Evolutionary conservation across 2,329 filamentous ascomycete species (phyloP), one percentile per base, ranked within the genome.

Genomic region (Phaeosphaeria sp.): DNA sequence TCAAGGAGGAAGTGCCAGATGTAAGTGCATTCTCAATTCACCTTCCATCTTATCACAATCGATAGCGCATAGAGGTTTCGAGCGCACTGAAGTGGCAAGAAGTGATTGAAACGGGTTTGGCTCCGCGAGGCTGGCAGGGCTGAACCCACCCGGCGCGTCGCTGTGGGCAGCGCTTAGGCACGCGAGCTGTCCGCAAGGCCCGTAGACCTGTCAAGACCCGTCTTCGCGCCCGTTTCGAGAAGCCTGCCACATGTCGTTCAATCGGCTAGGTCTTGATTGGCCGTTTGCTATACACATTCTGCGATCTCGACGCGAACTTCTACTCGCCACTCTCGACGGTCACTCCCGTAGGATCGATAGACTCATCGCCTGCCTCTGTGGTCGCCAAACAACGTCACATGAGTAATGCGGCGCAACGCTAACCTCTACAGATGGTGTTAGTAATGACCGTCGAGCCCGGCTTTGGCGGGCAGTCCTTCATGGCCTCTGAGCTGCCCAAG

Each of bases 391-490:
- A 24, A 48, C 3, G 15, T 57, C 47, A 55, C 24, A 36, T 55
- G 49, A 30, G 22, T 17, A 20, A 8, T 24, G 20, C 25, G 30
- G 24, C n/a, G 20, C 5, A 6, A 44, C 36, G 36, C 67, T 70
- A 47, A 71, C 54, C 11, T 39, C 20, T 18, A 11, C 62, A 97
- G 94, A 99, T 99, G 95, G 93, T 97, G 39, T 88, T 99, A 18
- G 87, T 99, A 59, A 99, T 99, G 95, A 99, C 95, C 1, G 95
- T 99, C 44, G 87, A 99, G 80, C 95, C 95, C 45, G 95, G 95
- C 46, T 99, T 99, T 74, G 95, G 95, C 62, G 95, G 95, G 6
- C 95, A 99, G 77, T 97, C 97, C 75, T 99, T 99, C 84, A 98
- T 98, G 93, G 89, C 92, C 13, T 92, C 91, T 6, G 92, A 97